phyloP scores from a whole-genome alignment of 352 stramenopile species.

The Phytophthora vignae region DNA sequence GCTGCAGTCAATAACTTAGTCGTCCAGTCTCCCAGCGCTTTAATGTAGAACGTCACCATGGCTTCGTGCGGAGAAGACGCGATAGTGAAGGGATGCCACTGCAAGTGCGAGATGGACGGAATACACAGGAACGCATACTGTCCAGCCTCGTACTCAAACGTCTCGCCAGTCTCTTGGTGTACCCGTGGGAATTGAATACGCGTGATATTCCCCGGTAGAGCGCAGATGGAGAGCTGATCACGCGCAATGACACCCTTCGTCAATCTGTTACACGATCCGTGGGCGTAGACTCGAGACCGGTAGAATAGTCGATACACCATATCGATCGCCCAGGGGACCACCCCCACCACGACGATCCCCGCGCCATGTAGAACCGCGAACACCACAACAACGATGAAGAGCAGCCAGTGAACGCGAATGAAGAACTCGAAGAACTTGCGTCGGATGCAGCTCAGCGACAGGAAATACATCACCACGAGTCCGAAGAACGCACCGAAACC shows the following conservation, averaged over 20 bases:
- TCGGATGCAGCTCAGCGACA: constrained; percentile 50
- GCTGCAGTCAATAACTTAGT: constrained; percentile 50
- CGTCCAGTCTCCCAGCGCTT: constrained; percentile 71
- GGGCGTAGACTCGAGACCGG: constrained; percentile 33
- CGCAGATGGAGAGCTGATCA: constrained; percentile 40
- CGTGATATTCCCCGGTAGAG: constrained; percentile 46
- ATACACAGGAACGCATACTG: constrained; percentile 89
- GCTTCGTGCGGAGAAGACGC: constrained; percentile 75
- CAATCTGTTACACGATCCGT: constrained; percentile 23
- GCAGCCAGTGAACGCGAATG: constrained; percentile 53
- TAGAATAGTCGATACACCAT: constrained; percentile 49
- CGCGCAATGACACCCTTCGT: constrained; percentile 38
- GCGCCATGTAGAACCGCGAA: constrained; percentile 55
- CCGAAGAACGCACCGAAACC: constrained; percentile 39
- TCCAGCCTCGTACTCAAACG: constrained; percentile 51
- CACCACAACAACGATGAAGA: constrained; percentile 54
- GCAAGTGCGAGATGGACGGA: constrained; percentile 59
- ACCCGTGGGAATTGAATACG: constrained; percentile 57
- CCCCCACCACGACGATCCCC: constrained; percentile 39
- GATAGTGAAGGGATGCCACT: constrained; percentile 93
- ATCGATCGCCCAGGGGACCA: constrained; percentile 47
- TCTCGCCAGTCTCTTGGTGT: constrained; percentile 43
- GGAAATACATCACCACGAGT: constrained; percentile 42
- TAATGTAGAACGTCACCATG: constrained; percentile 77
- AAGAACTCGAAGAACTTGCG: constrained; percentile 67